These are phyloP conservation scores for Aspergillus nanangensis DNA, from an alignment of 495 filamentous ascomycete species.

Conservation along the genomic window DNA sequence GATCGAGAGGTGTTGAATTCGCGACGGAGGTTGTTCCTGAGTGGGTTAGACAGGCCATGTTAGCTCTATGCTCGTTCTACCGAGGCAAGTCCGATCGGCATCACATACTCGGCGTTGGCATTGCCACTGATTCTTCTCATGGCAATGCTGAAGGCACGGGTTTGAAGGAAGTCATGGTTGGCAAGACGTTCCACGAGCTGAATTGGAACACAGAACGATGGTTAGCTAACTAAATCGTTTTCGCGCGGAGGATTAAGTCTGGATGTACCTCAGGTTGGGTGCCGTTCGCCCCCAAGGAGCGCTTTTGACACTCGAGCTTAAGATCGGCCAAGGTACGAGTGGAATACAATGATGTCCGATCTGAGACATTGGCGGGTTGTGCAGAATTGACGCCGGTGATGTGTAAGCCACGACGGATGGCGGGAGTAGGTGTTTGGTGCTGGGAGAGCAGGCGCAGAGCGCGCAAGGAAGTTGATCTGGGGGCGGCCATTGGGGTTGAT, in stretches of 20 bases:
- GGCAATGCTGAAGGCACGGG: slow-evolving; percentile 52
- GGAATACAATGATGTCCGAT: slow-evolving; percentile 32
- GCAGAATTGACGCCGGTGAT: slow-evolving; percentile 52
- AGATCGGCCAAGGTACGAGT: slow-evolving; percentile 35
- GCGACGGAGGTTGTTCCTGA: slow-evolving; percentile 31
- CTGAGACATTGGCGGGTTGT: slow-evolving; percentile 31
- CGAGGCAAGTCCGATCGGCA: slow-evolving; percentile 5
- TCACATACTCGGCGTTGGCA: slow-evolving; percentile 38
- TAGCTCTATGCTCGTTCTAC: slow-evolving; percentile 8
- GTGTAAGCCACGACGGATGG: slow-evolving; percentile 45
- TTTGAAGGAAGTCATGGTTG: slow-evolving; percentile 48
- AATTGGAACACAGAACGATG: neutral
- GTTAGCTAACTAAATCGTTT: too few relatives aligned
- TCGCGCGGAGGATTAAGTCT: too few relatives aligned
- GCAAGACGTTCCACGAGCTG: slow-evolving; percentile 50
- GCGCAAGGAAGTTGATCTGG: slow-evolving; percentile 45
- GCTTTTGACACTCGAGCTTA: slow-evolving; percentile 35
- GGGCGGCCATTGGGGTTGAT: slow-evolving; percentile 41
- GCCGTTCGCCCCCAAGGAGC: slow-evolving; percentile 27
- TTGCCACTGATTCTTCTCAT: slow-evolving; percentile 42
- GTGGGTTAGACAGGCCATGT: slow-evolving; percentile 11
- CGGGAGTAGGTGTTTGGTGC: slow-evolving; percentile 31
- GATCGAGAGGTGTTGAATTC: slow-evolving; percentile 57
- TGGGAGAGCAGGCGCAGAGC: slow-evolving; percentile 43
- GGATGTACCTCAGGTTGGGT: slow-evolving; percentile 34